A percentile compares a stretch with the other conserved stretches of the same genome.
Conservation (phyloP, 306 rosid species). For the Rosa chinensis region DNA sequence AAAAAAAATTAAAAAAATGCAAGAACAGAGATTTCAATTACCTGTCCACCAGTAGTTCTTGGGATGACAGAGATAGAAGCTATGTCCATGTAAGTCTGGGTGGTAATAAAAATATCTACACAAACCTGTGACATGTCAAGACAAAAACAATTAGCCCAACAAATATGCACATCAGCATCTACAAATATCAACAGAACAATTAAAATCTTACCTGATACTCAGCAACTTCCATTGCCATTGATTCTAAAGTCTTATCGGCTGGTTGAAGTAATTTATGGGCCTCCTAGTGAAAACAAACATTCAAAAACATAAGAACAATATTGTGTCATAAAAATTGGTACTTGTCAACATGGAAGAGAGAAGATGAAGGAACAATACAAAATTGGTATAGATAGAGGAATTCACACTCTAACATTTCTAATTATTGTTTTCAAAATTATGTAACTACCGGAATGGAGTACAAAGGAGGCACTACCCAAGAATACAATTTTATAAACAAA, state of each 20-base stretch:
- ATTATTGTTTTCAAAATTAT: not conserved
- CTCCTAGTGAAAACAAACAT: constrained; percentile 48
- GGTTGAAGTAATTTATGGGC: constrained; percentile 95
- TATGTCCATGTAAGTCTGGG: constrained; percentile 79
- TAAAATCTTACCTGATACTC: constrained; percentile 71
- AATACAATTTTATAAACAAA: not conserved
- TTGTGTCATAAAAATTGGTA: not conserved
- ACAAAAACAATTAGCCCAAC: constrained; percentile 26
- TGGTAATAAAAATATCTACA: constrained; percentile 83
- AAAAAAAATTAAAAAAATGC: not conserved
- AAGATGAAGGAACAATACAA: not conserved
- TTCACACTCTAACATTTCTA: not conserved
- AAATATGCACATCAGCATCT: constrained; percentile 16
- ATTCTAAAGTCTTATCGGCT: constrained; percentile 73
- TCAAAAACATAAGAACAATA: not conserved
- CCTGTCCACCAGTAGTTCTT: constrained; percentile 97
- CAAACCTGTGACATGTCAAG: constrained; percentile 66
- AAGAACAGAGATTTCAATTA: constrained; percentile 19
- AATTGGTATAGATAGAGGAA: not conserved
- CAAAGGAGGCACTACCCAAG: not conserved
- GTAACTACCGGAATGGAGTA: not conserved
- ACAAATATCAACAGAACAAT: constrained; percentile 25
- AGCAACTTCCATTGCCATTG: constrained; percentile 86
- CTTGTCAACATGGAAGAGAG: not conserved
- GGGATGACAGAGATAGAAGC: constrained; percentile 89